Conservation (phyloP, 2,329 filamentous ascomycete species). For the Nemania diffusa region DNA sequence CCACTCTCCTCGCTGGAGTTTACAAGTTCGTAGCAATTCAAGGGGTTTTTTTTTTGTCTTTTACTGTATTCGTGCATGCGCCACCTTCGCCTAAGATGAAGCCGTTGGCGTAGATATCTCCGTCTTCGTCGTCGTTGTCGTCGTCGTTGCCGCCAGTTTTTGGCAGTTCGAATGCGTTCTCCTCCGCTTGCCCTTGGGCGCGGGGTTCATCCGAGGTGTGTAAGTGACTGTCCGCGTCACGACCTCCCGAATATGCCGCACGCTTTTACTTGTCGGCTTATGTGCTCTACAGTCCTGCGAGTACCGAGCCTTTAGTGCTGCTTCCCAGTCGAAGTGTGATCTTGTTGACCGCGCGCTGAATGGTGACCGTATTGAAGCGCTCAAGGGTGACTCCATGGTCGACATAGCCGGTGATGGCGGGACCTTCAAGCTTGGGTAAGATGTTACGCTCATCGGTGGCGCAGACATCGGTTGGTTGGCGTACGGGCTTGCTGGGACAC, state of each 20-base stretch:
- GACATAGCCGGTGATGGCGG: slow-evolving; percentile 79
- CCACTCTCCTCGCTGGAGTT: slow-evolving; percentile 21
- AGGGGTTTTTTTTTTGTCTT: background rate
- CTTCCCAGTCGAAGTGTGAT: slow-evolving; percentile 83
- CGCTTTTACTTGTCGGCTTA: slow-evolving; percentile 68
- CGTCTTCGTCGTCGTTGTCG: slow-evolving; percentile 23
- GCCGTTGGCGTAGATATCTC: slow-evolving; percentile 38
- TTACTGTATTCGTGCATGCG: background rate
- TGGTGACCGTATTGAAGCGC: slow-evolving; percentile 74
- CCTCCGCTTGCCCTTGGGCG: slow-evolving; percentile 90
- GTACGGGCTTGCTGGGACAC: slow-evolving; percentile 62
- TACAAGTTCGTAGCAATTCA: slow-evolving; percentile 19
- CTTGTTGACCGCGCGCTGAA: slow-evolving; percentile 73
- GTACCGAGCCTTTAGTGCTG: slow-evolving; percentile 73
- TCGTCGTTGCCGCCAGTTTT: slow-evolving; percentile 40
- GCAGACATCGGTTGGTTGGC: slow-evolving; percentile 67
- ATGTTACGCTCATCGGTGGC: slow-evolving; percentile 67
- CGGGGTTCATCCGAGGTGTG: slow-evolving; percentile 85
- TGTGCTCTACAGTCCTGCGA: slow-evolving; percentile 66
- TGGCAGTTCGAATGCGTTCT: slow-evolving; percentile 60
- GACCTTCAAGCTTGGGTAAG: slow-evolving; percentile 76
- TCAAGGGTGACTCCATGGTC: slow-evolving; percentile 74
- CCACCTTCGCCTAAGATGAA: slow-evolving; percentile 37
- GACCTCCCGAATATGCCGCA: slow-evolving; percentile 83
- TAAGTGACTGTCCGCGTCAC: slow-evolving; percentile 96